phyloP scores from a whole-genome alignment of 495 filamentous ascomycete genomes.

The Cladorrhinum samala region DNA sequence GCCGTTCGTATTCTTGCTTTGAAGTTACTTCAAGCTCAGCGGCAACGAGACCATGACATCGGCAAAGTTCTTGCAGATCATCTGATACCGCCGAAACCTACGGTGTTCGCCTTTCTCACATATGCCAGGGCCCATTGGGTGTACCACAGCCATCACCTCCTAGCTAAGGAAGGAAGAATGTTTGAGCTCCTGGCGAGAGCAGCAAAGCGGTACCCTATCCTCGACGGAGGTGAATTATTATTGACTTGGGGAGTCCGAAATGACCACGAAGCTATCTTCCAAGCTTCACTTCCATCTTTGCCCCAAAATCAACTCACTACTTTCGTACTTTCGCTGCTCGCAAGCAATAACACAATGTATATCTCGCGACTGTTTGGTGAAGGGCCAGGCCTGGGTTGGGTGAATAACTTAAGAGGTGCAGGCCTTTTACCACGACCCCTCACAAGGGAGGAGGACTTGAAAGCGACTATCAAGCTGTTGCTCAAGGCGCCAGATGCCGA shows the following conservation, averaged over 20 bases:
- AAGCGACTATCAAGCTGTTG: not conserved
- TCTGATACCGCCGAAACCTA: constrained; percentile 11
- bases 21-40: constrained; percentile 23
- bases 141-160: constrained; percentile 10
- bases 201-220: not conserved
- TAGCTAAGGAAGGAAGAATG: constrained; percentile 3
- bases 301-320: not conserved
- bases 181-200: constrained; percentile 3
- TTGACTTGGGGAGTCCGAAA: not conserved
- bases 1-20: constrained; percentile 21
- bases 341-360: too few species aligned
- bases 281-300: not conserved
- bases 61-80: constrained; percentile 22
- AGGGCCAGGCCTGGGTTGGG: not conserved
- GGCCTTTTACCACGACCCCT: not conserved
- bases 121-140: constrained; percentile 25
- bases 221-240: not conserved
- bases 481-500: not conserved
- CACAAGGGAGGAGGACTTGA: not conserved
- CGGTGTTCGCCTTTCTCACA: constrained; percentile 17
- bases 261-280: not conserved
- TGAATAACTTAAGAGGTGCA: not conserved
- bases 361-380: not conserved
- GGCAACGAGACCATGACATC: constrained; percentile 24
- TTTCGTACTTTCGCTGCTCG: too few species aligned